phyloP scores from a whole-genome alignment of 768 basidiomycete genomes.

The Coprinopsis cinerea region DNA sequence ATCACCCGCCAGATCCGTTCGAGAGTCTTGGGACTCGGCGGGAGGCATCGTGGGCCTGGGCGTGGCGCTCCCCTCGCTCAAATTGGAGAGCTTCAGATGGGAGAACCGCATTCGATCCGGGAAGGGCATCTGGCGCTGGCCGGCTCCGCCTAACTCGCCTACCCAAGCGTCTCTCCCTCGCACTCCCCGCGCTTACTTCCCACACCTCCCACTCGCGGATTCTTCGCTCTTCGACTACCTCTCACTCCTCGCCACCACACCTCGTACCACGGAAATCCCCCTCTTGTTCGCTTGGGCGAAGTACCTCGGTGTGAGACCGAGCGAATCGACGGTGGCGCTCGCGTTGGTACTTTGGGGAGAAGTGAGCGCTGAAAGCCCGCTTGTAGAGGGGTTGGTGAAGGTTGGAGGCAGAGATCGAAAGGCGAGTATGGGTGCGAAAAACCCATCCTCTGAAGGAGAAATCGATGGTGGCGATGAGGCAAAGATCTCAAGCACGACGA shows the following conservation, averaged over 20 bases:
- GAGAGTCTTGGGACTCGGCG: conserved; percentile 10
- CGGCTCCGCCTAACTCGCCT: too few species aligned
- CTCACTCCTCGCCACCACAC: conserved; percentile 12
- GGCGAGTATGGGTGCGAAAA: conserved; percentile 19
- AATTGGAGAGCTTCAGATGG: conserved; percentile 7
- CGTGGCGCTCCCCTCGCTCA: conserved; percentile 10
- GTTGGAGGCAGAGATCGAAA: conserved; percentile 22
- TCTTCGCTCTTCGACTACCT: conserved; percentile 18
- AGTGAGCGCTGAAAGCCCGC: conserved; percentile 53
- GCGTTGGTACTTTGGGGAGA: conserved; percentile 71
- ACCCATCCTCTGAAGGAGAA: too few species aligned
- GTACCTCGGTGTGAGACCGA: conserved; percentile 45
- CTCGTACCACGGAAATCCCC: conserved; percentile 53
- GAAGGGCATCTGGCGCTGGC: too few species aligned
- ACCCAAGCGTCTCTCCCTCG: too few species aligned
- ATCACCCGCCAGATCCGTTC: conserved; percentile 17
- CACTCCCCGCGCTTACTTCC: conserved; percentile 12
- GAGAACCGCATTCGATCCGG: too few species aligned
- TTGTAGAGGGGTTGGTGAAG: conserved; percentile 39
- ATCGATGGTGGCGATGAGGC: not conserved
- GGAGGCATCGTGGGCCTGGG: conserved; percentile 9
- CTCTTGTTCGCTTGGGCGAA: conserved; percentile 72
- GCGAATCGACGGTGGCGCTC: conserved; percentile 48
- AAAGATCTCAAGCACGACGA: not conserved
- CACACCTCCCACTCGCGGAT: conserved; percentile 8